Percentiles rank a stretch among this genome's conserved stretches.
phyloP scores from a whole-genome alignment of 345 rosid genomes.

The Laguncularia racemosa region DNA sequence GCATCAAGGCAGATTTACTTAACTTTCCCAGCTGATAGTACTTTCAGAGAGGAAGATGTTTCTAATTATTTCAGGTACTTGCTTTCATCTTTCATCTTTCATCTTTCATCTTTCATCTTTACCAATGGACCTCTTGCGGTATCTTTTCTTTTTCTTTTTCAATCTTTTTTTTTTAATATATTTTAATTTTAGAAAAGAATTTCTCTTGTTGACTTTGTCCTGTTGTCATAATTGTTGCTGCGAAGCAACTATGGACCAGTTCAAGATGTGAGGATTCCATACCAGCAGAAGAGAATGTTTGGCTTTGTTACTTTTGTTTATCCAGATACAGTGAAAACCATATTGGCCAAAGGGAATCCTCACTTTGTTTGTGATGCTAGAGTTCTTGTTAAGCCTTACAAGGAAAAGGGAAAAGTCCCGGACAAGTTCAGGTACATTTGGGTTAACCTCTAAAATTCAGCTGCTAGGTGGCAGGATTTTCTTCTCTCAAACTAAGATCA shows the following conservation, averaged over 20 bases:
- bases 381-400: slow-evolving; percentile 91
- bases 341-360: slow-evolving; percentile 86
- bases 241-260: slow-evolving; percentile 81
- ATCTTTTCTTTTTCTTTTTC: not conserved
- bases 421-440: slow-evolving; percentile 63
- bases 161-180: not conserved
- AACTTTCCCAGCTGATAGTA: slow-evolving; percentile 96
- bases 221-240: slow-evolving; percentile 4
- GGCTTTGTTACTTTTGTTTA: slow-evolving; percentile 85
- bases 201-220: not conserved
- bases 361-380: slow-evolving; percentile 91
- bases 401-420: slow-evolving; percentile 92
- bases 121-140: not conserved
- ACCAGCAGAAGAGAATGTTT: slow-evolving; percentile 96
- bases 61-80: slow-evolving; percentile 76
- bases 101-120: not conserved
- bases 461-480: not conserved
- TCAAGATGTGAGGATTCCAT: slow-evolving; percentile 94
- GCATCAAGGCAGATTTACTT: slow-evolving; percentile 95
- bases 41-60: slow-evolving; percentile 87
- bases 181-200: too few relatives aligned
- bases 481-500: not conserved
- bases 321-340: slow-evolving; percentile 87
- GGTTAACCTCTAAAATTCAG: not conserved
- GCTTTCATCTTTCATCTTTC: not conserved